Evolutionary conservation across 176 grass and related monocot species (phyloP).

Genomic region (Alloteropsis semialata): DNA sequence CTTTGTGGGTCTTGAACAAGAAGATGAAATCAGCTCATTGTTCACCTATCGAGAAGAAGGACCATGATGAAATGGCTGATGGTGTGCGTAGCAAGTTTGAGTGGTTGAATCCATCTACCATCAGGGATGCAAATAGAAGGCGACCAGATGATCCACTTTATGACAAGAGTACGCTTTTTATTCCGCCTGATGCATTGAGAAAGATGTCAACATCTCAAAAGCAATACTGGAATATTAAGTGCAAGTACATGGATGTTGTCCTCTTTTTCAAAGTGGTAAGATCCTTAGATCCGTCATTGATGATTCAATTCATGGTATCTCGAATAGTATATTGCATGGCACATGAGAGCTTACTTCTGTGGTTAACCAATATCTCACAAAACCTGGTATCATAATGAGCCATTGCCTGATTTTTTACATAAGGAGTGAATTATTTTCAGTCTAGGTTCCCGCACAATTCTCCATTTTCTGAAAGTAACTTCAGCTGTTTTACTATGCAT

Average conservation of each 20-base stretch:
- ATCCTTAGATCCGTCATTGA: constrained; percentile 28
- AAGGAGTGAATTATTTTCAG: background rate
- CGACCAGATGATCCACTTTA: constrained; percentile 62
- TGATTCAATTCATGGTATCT: background rate
- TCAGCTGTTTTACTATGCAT: constrained; percentile 25
- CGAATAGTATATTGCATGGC: background rate
- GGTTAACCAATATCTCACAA: constrained; percentile 15
- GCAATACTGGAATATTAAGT: constrained; percentile 96
- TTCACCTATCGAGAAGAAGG: constrained; percentile 28
- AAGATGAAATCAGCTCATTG: constrained; percentile 45
- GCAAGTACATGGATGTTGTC: constrained; percentile 89
- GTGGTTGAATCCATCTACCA: constrained; percentile 66
- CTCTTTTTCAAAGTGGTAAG: constrained; percentile 99
- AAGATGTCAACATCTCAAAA: constrained; percentile 96
- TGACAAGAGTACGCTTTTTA: constrained; percentile 80
- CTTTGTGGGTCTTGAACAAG: constrained; percentile 52
- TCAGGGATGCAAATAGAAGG: constrained; percentile 84
- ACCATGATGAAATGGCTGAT: constrained; percentile 38
- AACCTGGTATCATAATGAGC: constrained; percentile 16
- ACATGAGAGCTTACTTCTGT: background rate
- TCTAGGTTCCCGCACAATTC: background rate
- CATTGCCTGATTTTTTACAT: constrained; percentile 18
- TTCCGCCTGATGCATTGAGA: constrained; percentile 83
- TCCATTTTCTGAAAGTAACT: constrained; percentile 12
- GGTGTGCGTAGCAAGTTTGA: constrained; percentile 81